phyloP scores from a whole-genome alignment of 345 rosid genomes.

The Sisymbrium irio region DNA sequence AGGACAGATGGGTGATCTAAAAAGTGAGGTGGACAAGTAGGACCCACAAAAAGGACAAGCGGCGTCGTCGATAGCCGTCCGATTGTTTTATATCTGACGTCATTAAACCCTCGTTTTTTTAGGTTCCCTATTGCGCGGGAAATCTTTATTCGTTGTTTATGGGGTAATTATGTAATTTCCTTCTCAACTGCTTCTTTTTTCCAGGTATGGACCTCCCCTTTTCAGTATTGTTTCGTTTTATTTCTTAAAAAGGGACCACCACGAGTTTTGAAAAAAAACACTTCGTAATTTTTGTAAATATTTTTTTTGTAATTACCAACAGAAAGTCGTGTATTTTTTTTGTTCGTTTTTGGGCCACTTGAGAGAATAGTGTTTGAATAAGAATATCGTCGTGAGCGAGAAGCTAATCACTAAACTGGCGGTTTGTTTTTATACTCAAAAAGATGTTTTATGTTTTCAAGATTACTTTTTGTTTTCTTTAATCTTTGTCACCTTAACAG shows the following conservation, averaged over 20 bases:
- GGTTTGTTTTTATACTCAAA: conserved; percentile 16
- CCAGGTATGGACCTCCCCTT: conserved; percentile 25
- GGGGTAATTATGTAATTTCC: conserved; percentile 4
- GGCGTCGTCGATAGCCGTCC: conserved; percentile 30
- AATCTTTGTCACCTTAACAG: neutral
- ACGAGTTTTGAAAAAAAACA: neutral
- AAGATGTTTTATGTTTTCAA: conserved; percentile 25
- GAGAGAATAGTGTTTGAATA: neutral
- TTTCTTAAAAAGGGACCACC: conserved; percentile 15
- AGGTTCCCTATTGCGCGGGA: conserved; percentile 33
- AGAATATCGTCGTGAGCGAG: neutral
- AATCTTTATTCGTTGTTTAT: neutral
- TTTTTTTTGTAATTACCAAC: neutral
- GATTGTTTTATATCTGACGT: conserved; percentile 30
- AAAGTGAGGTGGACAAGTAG: conserved; percentile 34
- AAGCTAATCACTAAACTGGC: conserved; percentile 21
- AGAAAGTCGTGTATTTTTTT: neutral
- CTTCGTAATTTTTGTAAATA: neutral
- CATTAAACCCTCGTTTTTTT: conserved; percentile 10
- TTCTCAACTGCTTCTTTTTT: neutral
- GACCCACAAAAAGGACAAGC: conserved; percentile 21
- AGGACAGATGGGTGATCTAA: conserved; percentile 21
- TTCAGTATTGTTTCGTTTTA: conserved; percentile 11
- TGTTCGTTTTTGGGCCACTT: conserved; percentile 17
- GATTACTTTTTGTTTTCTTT: neutral